A percentile compares a stretch with the other conserved stretches of the same genome.
phyloP scores from a whole-genome alignment of 306 rosid species.

The Clitoria ternatea region DNA sequence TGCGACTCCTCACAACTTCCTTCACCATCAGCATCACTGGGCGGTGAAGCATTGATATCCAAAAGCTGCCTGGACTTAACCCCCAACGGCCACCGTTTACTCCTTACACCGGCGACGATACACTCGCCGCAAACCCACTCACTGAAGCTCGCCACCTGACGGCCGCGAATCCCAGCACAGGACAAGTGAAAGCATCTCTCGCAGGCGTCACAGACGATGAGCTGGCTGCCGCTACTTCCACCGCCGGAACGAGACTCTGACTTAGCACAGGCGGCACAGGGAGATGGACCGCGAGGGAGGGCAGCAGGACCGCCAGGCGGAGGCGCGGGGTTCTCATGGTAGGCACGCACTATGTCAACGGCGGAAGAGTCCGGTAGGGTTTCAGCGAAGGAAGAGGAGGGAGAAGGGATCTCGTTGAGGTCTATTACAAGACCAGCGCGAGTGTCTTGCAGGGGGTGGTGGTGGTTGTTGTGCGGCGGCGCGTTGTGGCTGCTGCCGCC shows the following conservation, averaged over 20 bases:
- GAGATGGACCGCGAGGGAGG: conserved; percentile 21
- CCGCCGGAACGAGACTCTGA: conserved; percentile 50
- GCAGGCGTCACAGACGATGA: conserved; percentile 93
- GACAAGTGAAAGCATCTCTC: conserved; percentile 79
- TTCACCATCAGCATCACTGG: conserved; percentile 68
- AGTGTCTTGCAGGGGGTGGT: conserved; percentile 33
- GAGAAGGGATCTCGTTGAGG: conserved; percentile 99
- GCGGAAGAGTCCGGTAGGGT: conserved; percentile 68
- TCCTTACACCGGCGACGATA: conserved; percentile 50
- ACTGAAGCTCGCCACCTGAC: conserved; percentile 37
- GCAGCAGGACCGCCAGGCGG: conserved; percentile 67
- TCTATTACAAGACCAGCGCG: conserved; percentile 72
- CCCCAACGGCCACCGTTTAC: conserved; percentile 95
- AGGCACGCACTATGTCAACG: conserved; percentile 70
- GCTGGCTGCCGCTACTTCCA: conserved; percentile 6
- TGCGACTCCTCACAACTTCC: conserved; percentile 41
- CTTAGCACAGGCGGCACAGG: conserved; percentile 54
- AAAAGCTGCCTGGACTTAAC: conserved; percentile 80
- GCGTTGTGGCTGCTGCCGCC: conserved; percentile 39
- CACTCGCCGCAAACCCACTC: conserved; percentile 97
- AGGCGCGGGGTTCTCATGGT: conserved; percentile 78
- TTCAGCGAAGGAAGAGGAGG: conserved; percentile 52
- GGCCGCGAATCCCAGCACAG: conserved; percentile 70
- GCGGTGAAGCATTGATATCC: conserved; percentile 94
- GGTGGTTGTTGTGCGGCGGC: neutral